Evolutionary conservation across 768 basidiomycete species (phyloP), one percentile per base, ranked within the genome.

Genomic region (Auricularia auricula-judae): DNA sequence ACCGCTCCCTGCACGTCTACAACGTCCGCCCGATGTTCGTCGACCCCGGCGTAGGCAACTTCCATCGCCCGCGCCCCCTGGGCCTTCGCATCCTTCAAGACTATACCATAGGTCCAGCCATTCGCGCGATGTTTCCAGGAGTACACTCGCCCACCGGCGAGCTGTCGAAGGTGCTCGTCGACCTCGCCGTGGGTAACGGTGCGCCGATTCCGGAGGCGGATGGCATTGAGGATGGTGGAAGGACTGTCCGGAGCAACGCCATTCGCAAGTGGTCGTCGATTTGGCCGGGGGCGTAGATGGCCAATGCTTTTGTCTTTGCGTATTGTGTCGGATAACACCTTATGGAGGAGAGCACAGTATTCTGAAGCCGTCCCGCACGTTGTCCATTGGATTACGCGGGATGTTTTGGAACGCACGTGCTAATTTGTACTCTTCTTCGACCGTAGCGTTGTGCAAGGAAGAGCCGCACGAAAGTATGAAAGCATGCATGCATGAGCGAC

Each of bases 191-290:
- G 2, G 69, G 73, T 10, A 68, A 74, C 54, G 73, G 72, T 44
- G 42, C 69, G 3, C 67, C 72, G 1, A 3, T 73, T 5, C 47
- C 66, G 1, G 63, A 18, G n/a, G 73, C 68, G 21, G 60, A 33
- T 8, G 72, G 71, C 4, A 64, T 73, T 3, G 71, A 72, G 61
- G 70, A 66, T 36, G 68, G 67, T 1, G 72, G 82, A 69, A 58
- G 76, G 69, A 61, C 62, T n/a, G 36, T 64, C 43, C 39, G 66
- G 53, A 64, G 62, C 44, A 54, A 33, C 3, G 64, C 42, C n/a
- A n/a, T 66, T 21, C 54, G 67, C 3, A 64, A 47, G 58, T 47
- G 65, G 35, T 36, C 18, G 14, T 8, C 11, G 47, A 21, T 51
- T 16, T 51, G 47, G 47, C 11, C 11, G 18, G 39, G 8, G 39